Conservation (phyloP, 257 asterid genomes). For the Solanum phureja region DNA sequence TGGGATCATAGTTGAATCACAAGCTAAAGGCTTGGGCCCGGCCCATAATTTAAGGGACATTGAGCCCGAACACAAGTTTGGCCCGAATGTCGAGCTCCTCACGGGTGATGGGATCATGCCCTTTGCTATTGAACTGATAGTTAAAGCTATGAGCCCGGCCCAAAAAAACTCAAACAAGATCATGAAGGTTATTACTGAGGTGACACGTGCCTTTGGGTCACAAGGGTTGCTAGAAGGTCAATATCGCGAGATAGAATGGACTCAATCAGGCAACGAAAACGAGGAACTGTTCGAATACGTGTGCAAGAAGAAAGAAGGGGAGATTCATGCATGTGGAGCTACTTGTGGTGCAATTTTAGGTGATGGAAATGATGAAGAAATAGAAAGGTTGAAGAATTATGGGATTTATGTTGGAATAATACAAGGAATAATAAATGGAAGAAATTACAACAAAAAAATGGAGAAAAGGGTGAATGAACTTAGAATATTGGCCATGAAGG, state of each 20-base stretch:
- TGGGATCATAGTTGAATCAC: neutral
- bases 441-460: neutral
- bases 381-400: slow-evolving; percentile 37
- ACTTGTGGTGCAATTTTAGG: slow-evolving; percentile 80
- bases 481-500: slow-evolving; percentile 37
- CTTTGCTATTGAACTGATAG: slow-evolving; percentile 47
- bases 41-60: neutral
- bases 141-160: slow-evolving; percentile 23
- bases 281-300: slow-evolving; percentile 16
- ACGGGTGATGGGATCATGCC: slow-evolving; percentile 49
- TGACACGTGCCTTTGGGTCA: slow-evolving; percentile 40
- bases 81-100: slow-evolving; percentile 57
- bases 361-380: slow-evolving; percentile 49
- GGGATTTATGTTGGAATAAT: slow-evolving; percentile 48
- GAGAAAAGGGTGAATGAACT: slow-evolving; percentile 20
- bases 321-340: slow-evolving; percentile 54
- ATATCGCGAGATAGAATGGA: slow-evolving; percentile 7
- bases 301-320: slow-evolving; percentile 46
- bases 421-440: slow-evolving; percentile 25
- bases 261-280: neutral
- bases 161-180: slow-evolving; percentile 15
- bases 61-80: slow-evolving; percentile 15
- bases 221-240: slow-evolving; percentile 46
- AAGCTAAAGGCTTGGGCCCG: neutral
- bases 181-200: slow-evolving; percentile 39